phyloP scores from a whole-genome alignment of 148 eudicot species.

The Camellia lanceoleosa region DNA sequence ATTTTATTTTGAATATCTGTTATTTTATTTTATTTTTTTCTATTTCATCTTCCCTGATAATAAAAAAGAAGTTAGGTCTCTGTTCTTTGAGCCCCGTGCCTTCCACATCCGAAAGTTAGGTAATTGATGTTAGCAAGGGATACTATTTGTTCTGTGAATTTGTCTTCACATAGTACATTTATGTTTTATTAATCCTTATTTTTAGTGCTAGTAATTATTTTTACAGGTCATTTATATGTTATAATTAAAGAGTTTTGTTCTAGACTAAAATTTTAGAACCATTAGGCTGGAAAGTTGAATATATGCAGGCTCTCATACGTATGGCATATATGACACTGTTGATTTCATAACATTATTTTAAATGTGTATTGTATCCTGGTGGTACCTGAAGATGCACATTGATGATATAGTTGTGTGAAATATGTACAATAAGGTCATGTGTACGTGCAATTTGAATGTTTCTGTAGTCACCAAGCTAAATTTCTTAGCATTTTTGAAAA shows the following conservation, averaged over 20 bases:
- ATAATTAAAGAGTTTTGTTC: not conserved
- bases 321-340: not conserved
- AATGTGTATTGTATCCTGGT: not conserved
- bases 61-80: no score
- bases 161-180: not conserved
- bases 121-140: not conserved
- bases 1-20: not conserved
- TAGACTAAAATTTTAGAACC: not conserved
- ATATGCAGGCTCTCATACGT: not conserved
- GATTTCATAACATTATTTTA: not conserved
- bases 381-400: not conserved
- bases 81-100: not conserved
- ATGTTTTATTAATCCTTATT: not conserved
- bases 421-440: not conserved
- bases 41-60: not conserved
- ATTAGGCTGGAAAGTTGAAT: not conserved
- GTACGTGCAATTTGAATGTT: not conserved
- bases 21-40: constrained; percentile 1
- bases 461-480: not conserved
- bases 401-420: not conserved
- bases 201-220: not conserved
- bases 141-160: not conserved
- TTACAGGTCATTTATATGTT: not conserved
- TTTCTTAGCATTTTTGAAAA: not conserved
- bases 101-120: not conserved